These are phyloP conservation scores for Amoebophrya sp. DNA, from an alignment of 169 alveolate genomes.

Conservation along the genomic window DNA sequence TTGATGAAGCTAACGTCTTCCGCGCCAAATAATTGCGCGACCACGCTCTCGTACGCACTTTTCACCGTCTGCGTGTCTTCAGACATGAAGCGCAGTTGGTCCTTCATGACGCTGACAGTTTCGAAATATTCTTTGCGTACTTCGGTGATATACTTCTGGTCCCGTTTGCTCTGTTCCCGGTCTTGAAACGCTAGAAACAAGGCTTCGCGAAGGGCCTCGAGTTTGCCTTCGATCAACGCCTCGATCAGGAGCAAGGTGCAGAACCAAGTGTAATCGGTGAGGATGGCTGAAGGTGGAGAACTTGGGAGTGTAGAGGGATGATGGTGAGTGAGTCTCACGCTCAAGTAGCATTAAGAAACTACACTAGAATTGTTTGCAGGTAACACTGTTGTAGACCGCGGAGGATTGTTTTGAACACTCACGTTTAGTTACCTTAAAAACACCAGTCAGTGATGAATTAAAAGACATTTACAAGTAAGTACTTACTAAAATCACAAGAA, in stretches of 20 bases:
- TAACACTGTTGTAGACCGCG: too few relatives aligned
- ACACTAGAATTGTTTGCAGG: too few relatives aligned
- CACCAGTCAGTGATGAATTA: too few relatives aligned
- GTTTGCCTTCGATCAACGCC: neutral
- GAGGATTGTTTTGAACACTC: too few relatives aligned
- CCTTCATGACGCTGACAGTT: neutral
- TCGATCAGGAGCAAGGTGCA: neutral
- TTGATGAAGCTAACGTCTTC: neutral
- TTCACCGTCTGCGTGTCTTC: neutral
- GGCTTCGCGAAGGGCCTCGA: neutral
- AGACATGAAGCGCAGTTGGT: neutral
- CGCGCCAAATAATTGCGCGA: neutral
- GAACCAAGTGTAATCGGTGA: slow-evolving; percentile 17
- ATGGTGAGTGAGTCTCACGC: too few relatives aligned
- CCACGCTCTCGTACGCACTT: neutral
- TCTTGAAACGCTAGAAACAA: neutral
- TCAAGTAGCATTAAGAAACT: too few relatives aligned
- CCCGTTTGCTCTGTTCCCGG: neutral
- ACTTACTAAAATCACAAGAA: too few relatives aligned
- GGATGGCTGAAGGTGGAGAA: too few relatives aligned
- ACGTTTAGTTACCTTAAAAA: too few relatives aligned
- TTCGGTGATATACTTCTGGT: neutral
- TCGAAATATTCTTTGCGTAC: neutral
- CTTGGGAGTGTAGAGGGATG: too few relatives aligned
- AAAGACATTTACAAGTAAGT: neutral